Evolutionary conservation across 2,329 filamentous ascomycete genomes (phyloP).

Genomic region (Ascosphaera apis): DNA sequence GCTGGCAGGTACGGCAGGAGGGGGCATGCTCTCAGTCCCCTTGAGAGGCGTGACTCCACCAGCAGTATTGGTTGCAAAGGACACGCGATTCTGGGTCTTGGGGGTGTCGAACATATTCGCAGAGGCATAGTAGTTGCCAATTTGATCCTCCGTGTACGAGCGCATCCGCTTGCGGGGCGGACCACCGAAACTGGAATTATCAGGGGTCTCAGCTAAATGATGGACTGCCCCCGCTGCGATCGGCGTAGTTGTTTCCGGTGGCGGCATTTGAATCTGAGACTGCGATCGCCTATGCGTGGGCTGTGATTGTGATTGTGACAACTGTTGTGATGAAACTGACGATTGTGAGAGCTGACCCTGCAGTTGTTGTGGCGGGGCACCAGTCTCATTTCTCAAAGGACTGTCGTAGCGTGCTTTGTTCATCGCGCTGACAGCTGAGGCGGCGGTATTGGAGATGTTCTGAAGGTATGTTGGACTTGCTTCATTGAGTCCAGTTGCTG

Average conservation of each 20-base stretch:
- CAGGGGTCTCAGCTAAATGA: too few relatives aligned
- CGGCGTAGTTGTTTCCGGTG: slow-evolving; percentile 39
- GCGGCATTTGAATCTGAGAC: slow-evolving; percentile 54
- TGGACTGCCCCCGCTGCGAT: slow-evolving; percentile 20
- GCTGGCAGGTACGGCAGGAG: too few relatives aligned
- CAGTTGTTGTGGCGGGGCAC: too few relatives aligned
- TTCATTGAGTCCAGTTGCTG: too few relatives aligned
- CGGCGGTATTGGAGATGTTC: slow-evolving; percentile 83
- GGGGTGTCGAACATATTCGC: too few relatives aligned
- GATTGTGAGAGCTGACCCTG: too few relatives aligned
- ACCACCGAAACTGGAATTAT: slow-evolving; percentile 37
- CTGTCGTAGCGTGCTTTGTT: slow-evolving; percentile 91
- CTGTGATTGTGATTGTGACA: too few relatives aligned
- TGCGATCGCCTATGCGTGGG: slow-evolving; percentile 40
- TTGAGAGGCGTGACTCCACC: too few relatives aligned
- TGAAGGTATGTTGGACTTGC: slow-evolving; percentile 99
- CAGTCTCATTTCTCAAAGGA: slow-evolving; percentile 44
- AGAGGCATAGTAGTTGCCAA: slow-evolving; percentile 11
- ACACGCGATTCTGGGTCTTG: too few relatives aligned
- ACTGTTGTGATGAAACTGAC: too few relatives aligned
- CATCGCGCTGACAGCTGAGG: slow-evolving; percentile 81
- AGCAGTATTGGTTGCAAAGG: too few relatives aligned
- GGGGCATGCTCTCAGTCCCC: too few relatives aligned
- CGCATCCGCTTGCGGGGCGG: slow-evolving; percentile 60
- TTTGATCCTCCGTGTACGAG: slow-evolving; percentile 18